Percentiles rank a stretch among this genome's conserved stretches.
Evolutionary conservation across 768 basidiomycete genomes (phyloP).

Genomic region (Trametes coccinea): DNA sequence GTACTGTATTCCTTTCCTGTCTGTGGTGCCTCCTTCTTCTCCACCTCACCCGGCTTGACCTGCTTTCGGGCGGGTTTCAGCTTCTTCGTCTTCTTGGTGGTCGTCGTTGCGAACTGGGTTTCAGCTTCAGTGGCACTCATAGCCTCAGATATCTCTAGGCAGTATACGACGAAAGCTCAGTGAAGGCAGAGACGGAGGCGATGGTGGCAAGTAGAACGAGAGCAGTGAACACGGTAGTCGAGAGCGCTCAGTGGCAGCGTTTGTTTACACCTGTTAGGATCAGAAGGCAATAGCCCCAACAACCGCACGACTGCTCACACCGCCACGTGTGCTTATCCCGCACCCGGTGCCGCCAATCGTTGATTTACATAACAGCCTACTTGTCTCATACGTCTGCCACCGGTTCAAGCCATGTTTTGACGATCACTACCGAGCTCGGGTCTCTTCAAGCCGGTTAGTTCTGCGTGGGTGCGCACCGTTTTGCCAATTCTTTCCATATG

Average conservation of each 20-base stretch:
- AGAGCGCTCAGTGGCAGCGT: not conserved
- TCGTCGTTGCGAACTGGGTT: constrained; percentile 20
- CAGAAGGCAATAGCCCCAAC: constrained; percentile 13
- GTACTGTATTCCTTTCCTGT: constrained; percentile 96
- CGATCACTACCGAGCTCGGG: too few relatives aligned
- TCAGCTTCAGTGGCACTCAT: constrained; percentile 27
- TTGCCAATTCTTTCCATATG: too few relatives aligned
- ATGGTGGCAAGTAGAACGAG: not conserved
- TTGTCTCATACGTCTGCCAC: too few relatives aligned
- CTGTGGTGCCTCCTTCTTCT: constrained; percentile 84
- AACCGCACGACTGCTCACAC: not conserved
- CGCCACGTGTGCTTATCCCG: constrained; percentile 4
- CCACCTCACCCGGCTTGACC: constrained; percentile 87
- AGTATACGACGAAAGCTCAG: not conserved
- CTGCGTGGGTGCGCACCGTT: too few relatives aligned
- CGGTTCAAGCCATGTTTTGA: too few relatives aligned
- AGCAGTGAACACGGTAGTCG: not conserved
- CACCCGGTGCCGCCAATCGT: too few relatives aligned
- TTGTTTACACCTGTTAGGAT: constrained; percentile 22
- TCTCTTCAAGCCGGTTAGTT: too few relatives aligned
- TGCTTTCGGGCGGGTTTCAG: constrained; percentile 92
- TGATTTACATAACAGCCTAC: too few relatives aligned
- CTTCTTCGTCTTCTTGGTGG: constrained; percentile 52
- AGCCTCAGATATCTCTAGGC: not conserved
- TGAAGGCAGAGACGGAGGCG: not conserved